Conservation (phyloP, 2,329 filamentous ascomycete genomes). For the Ascochyta rabiei region DNA sequence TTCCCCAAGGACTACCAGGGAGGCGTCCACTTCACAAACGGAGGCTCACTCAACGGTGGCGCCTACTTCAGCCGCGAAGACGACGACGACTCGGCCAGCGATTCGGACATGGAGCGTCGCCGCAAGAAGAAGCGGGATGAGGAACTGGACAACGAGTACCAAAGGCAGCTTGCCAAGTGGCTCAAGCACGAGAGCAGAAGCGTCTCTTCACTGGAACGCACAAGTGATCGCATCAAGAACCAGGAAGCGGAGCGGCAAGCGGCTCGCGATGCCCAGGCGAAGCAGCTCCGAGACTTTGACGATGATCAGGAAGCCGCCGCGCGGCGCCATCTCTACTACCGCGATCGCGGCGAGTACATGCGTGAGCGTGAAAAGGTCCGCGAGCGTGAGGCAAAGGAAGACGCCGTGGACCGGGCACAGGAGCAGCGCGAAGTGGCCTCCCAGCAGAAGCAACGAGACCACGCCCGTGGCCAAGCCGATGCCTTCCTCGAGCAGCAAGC, state of each 20-base stretch:
- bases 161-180: slow-evolving; percentile 89
- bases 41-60: slow-evolving; percentile 68
- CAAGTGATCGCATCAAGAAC: slow-evolving; percentile 78
- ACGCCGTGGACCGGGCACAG: slow-evolving; percentile 79
- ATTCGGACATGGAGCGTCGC: slow-evolving; percentile 80
- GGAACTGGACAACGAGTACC: slow-evolving; percentile 79
- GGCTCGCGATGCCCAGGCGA: slow-evolving; percentile 70
- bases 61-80: slow-evolving; percentile 68
- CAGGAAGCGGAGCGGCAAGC: slow-evolving; percentile 71
- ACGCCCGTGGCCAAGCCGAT: slow-evolving; percentile 83
- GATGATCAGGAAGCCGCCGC: slow-evolving; percentile 81
- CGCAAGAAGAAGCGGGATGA: slow-evolving; percentile 72
- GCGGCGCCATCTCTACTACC: slow-evolving; percentile 82
- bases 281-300: slow-evolving; percentile 80
- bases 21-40: slow-evolving; percentile 82
- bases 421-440: slow-evolving; percentile 77
- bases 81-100: slow-evolving; percentile 85
- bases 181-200: slow-evolving; percentile 84
- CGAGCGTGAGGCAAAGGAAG: slow-evolving; percentile 73
- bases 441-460: slow-evolving; percentile 73
- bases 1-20: slow-evolving; percentile 76
- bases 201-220: slow-evolving; percentile 83
- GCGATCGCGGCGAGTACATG: slow-evolving; percentile 83
- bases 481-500: slow-evolving; percentile 87
- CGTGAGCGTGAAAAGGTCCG: slow-evolving; percentile 78